Conservation (phyloP, 257 asterid species). For the Verbascum thapsus region DNA sequence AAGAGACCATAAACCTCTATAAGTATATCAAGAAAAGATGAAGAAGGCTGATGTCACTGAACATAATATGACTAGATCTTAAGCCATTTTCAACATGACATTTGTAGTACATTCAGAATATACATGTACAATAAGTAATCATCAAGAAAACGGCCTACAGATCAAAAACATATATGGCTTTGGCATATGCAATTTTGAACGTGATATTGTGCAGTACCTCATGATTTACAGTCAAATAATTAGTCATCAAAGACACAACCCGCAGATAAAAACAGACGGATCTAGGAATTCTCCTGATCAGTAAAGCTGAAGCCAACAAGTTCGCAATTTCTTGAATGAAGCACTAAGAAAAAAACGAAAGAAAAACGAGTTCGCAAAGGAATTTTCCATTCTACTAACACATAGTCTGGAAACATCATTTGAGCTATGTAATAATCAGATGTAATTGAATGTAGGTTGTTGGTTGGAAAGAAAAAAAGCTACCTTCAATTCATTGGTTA, state of each 20-base stretch:
- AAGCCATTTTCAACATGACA: too few species aligned
- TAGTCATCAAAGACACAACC: constrained; percentile 21
- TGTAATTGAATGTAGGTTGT: neutral
- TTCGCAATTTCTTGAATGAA: constrained; percentile 6
- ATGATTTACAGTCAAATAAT: constrained; percentile 5
- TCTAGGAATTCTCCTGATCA: constrained; percentile 14
- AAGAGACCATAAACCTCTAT: neutral
- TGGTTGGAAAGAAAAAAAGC: constrained; percentile 18
- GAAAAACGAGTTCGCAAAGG: constrained; percentile 14
- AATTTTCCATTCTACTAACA: neutral
- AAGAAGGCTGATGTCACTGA: neutral
- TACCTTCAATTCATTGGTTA: constrained; percentile 60
- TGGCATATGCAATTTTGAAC: neutral
- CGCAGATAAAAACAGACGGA: neutral
- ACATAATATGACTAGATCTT: neutral
- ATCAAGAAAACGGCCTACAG: too few species aligned
- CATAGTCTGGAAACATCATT: neutral
- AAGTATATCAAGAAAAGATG: neutral
- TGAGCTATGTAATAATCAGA: constrained; percentile 20
- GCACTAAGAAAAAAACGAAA: constrained; percentile 8
- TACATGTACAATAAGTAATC: too few species aligned
- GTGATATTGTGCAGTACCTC: constrained; percentile 4
- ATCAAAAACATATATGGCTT: neutral
- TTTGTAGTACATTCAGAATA: too few species aligned
- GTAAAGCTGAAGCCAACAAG: constrained; percentile 19